Base-by-base conservation (phyloP, 1,284 basidiomycete genomes). In the Apiotrichum siamense region DNA sequence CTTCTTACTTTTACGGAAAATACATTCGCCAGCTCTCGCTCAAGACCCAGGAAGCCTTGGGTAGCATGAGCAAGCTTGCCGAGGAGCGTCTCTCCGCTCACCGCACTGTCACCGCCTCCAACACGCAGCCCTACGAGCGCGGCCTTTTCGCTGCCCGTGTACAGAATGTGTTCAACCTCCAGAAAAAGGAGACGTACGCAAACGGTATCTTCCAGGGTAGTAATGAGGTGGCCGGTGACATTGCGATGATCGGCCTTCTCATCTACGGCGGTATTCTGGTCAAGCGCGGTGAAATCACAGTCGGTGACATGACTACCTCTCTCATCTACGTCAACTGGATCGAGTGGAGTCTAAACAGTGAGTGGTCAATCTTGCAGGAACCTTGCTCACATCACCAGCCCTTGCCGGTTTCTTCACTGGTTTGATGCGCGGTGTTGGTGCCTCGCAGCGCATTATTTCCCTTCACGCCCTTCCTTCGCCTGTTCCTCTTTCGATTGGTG, bases 321-420 rank as follows among this genome's bases (percentile, higher is more conserved):
- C 66, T 73, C 47, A 73, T 73, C 41, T 73, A 73, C 44, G 69
- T 73, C 57, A 71, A 71, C 53, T 73, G 70, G 70, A 71, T 73
- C 36, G 70, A 73, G 45, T 73, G 69, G 69, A 61, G 57, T 57
- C 54, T 73, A 54, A 70, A 71, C 58, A 70, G 70, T 72, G 49
- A 61, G 70, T 62, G 5, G n/a, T n/a, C n/a, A n/a, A n/a, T n/a
- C 3, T 10, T 11, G 15, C 3, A n/a, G 23, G 13, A 21, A 15
- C n/a, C 31, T 12, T 10, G 24, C 27, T 31, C 31, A 49, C 40
- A 45, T 46, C 42, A 11, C 1, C 51, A 72, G 70, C 70, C 24
- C 62, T 73, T 24, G 67, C 70, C 10, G 62, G 63, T 4, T 73
- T 73, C 62, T 73, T 73, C 51, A 73, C 70, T 24, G 70, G 70